phyloP scores from a whole-genome alignment of 1,139 yeast genomes.

The Saccharomyces hybrid region DNA sequence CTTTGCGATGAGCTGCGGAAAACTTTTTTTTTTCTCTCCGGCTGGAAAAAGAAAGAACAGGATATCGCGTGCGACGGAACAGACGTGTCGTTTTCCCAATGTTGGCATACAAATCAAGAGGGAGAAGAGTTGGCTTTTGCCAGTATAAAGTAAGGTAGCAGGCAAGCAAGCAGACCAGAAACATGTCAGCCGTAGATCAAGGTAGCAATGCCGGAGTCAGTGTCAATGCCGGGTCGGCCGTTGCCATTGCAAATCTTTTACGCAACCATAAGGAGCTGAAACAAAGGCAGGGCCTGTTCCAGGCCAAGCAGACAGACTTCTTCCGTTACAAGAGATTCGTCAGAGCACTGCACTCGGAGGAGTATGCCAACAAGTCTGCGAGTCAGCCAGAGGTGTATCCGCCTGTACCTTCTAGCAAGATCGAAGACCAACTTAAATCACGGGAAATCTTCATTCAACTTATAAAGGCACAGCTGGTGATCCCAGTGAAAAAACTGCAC shows the following conservation, averaged over 20 bases:
- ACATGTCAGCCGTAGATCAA: slow-evolving; percentile 8
- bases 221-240: slow-evolving; percentile 31
- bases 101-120: not conserved
- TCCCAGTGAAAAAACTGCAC: slow-evolving; percentile 68
- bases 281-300: slow-evolving; percentile 70
- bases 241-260: slow-evolving; percentile 63
- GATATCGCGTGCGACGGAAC: not conserved
- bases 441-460: slow-evolving; percentile 55
- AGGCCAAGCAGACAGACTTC: slow-evolving; percentile 65
- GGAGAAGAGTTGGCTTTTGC: not conserved
- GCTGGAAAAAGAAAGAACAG: not conserved
- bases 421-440: slow-evolving; percentile 41
- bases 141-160: too few relatives aligned
- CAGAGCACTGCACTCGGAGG: slow-evolving; percentile 69
- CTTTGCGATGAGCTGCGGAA: slow-evolving; percentile 1
- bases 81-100: not conserved
- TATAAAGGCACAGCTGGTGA: slow-evolving; percentile 66
- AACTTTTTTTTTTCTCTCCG: not conserved
- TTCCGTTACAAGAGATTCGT: slow-evolving; percentile 79
- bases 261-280: slow-evolving; percentile 61
- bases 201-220: not conserved
- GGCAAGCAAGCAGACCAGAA: not conserved
- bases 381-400: slow-evolving; percentile 55
- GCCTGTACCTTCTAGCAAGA: slow-evolving; percentile 32
- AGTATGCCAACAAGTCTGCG: slow-evolving; percentile 51